These are phyloP conservation scores for Gracilaria domingensis DNA, from an alignment of 23 red algal genomes.

Conservation along the genomic window DNA sequence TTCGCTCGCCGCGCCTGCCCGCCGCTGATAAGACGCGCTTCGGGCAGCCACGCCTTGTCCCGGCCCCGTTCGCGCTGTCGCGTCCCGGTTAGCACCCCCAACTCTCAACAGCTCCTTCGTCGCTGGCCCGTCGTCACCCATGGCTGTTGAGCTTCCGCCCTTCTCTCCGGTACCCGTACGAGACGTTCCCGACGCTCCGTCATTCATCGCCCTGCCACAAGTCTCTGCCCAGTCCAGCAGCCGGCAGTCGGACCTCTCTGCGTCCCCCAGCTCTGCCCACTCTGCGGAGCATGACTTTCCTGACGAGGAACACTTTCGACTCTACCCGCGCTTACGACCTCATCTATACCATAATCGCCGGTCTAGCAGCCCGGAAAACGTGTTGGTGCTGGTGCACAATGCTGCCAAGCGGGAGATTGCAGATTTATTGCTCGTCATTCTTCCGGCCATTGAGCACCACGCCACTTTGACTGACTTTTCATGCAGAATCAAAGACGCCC, in stretches of 20 bases:
- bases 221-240: background rate
- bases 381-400: conserved; percentile 42
- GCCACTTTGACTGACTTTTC: background rate
- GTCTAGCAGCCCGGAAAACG: conserved; percentile 26
- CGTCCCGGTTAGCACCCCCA: background rate
- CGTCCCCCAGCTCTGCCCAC: background rate
- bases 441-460: conserved; percentile 48
- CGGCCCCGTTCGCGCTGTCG: background rate
- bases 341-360: conserved; percentile 14
- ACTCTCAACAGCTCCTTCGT: background rate
- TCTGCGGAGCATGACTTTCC: background rate
- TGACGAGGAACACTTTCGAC: background rate
- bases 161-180: conserved; percentile 3
- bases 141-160: conserved; percentile 31
- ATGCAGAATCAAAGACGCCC: conserved; percentile 24
- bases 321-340: background rate
- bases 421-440: conserved; percentile 29
- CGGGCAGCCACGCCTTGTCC: too few species aligned
- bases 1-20: too few species aligned
- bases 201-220: background rate
- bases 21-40: background rate
- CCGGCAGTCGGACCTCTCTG: background rate
- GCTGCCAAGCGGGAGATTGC: conserved; percentile 52
- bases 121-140: background rate
- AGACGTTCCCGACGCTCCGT: background rate